A percentile compares a stretch with the other conserved stretches of the same genome.
Evolutionary conservation across 371 early-diverging fungal genomes (phyloP).

Genomic region (Funneliformis caledonium): DNA sequence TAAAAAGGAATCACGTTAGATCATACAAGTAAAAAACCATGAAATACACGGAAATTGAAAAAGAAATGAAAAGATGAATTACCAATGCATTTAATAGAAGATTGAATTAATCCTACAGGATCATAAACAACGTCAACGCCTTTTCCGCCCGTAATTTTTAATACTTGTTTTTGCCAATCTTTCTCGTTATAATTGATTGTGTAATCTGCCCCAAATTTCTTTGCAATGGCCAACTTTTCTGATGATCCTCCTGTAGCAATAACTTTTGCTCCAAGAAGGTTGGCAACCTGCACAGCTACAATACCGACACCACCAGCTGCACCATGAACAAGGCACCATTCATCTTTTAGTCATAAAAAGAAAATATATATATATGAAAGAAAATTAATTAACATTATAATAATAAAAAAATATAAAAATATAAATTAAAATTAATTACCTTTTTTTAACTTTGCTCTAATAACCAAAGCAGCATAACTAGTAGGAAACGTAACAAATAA

Average conservation of each 20-base stretch:
- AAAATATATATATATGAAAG: neutral
- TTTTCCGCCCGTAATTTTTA: conserved; percentile 68
- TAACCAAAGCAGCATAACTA: conserved; percentile 74
- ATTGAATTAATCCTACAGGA: conserved; percentile 77
- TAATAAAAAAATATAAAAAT: neutral
- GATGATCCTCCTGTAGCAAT: conserved; percentile 83
- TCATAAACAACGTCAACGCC: conserved; percentile 83
- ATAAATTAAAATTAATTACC: conserved; percentile 46
- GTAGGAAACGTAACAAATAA: conserved; percentile 84
- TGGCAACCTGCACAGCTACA: conserved; percentile 71
- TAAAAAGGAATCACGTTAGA: neutral
- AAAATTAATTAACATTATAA: neutral
- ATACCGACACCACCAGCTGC: conserved; percentile 82
- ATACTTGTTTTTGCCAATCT: conserved; percentile 78
- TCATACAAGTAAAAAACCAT: neutral
- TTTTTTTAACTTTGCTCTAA: conserved; percentile 69
- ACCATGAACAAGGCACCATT: conserved; percentile 78
- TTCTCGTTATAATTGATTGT: conserved; percentile 80
- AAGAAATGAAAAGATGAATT: neutral
- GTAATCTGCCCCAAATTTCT: conserved; percentile 75
- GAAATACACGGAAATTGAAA: neutral
- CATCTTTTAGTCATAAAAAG: conserved; percentile 41
- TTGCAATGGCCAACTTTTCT: conserved; percentile 74
- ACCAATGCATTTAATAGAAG: conserved; percentile 65
- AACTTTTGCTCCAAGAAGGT: conserved; percentile 79